These are phyloP conservation scores for Linum usitatissimum DNA, from an alignment of 345 rosid genomes.

Conservation along the genomic window DNA sequence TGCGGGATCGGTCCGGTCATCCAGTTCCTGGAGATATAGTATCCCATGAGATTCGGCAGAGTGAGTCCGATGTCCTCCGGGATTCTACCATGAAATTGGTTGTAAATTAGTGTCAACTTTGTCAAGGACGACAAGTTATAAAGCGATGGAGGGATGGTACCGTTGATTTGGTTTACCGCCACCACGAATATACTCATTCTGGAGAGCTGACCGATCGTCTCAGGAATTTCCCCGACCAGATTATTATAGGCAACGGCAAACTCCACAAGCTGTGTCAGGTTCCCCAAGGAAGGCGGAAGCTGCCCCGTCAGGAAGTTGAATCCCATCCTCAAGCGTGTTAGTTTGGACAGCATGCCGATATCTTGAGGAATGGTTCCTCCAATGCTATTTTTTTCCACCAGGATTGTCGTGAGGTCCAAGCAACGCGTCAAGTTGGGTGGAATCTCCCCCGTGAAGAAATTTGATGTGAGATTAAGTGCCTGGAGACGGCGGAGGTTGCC, in stretches of 20 bases:
- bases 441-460: conserved; percentile 3
- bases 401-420: conserved; percentile 2
- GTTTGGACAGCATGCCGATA: conserved; percentile 9
- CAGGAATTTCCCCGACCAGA: conserved; percentile 8
- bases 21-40: conserved; percentile 11
- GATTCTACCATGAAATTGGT: conserved; percentile 9
- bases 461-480: not conserved
- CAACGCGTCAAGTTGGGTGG: conserved; percentile 9
- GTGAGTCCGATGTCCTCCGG: conserved; percentile 9
- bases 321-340: not conserved
- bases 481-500: not conserved
- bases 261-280: conserved; percentile 1
- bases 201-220: conserved; percentile 2
- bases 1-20: conserved; percentile 22
- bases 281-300: conserved; percentile 13
- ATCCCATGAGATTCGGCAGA: not conserved
- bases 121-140: conserved; percentile 9
- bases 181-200: not conserved
- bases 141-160: conserved; percentile 5
- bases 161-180: conserved; percentile 2
- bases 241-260: not conserved
- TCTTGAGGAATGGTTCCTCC: conserved; percentile 8
- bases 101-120: not conserved
- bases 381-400: not conserved
- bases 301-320: conserved; percentile 4